Conservation (phyloP, 2,329 filamentous ascomycete species). For the Colletotrichum sidae region DNA sequence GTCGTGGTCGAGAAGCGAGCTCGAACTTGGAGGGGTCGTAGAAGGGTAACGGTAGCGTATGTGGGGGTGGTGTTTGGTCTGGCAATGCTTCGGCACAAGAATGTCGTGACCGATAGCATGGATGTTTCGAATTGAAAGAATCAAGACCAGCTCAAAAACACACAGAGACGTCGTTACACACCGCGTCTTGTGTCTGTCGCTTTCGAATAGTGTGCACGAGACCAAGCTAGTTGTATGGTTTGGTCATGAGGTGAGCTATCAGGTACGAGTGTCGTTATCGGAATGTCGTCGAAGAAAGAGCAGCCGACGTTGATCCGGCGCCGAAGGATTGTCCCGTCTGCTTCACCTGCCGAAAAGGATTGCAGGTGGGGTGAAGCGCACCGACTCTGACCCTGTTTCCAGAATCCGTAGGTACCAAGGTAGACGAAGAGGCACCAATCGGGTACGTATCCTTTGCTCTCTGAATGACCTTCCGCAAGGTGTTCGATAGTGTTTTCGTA, state of each 20-base stretch:
- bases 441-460: neutral
- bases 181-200: neutral
- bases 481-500: neutral
- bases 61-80: slow-evolving; percentile 25
- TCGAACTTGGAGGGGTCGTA: slow-evolving; percentile 17
- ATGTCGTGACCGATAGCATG: slow-evolving; percentile 32
- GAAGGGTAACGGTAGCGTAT: slow-evolving; percentile 28
- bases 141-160: neutral
- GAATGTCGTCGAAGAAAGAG: slow-evolving; percentile 33
- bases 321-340: slow-evolving; percentile 26
- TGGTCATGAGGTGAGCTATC: slow-evolving; percentile 22
- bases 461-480: neutral
- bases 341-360: slow-evolving; percentile 33
- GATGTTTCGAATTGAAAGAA: neutral
- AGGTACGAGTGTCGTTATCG: slow-evolving; percentile 25
- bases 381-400: slow-evolving; percentile 11
- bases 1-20: slow-evolving; percentile 45
- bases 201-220: neutral
- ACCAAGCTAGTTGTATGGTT: neutral
- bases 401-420: too few species aligned
- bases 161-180: neutral
- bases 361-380: neutral
- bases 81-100: slow-evolving; percentile 28
- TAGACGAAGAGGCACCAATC: neutral
- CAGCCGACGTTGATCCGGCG: slow-evolving; percentile 36